Percentiles rank a stretch among this genome's conserved stretches.
These are phyloP conservation scores for Plasmodium coatneyi DNA, from an alignment of 169 alveolate genomes.

Conservation along the genomic window DNA sequence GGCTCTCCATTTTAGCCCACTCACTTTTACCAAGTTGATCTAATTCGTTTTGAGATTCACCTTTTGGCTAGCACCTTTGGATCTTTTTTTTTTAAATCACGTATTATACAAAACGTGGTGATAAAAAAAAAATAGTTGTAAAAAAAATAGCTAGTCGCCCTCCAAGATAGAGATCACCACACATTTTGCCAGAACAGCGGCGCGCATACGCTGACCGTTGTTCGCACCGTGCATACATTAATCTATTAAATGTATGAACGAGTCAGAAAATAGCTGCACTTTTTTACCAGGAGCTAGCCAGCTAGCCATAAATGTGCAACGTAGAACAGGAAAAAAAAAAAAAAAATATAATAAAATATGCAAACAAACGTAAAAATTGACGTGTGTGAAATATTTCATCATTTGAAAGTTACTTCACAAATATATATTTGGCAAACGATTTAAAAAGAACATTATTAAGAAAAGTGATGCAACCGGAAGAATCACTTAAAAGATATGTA, in stretches of 20 bases:
- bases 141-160: background rate
- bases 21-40: background rate
- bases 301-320: constrained; percentile 7
- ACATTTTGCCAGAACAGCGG: background rate
- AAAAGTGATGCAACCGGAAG: background rate
- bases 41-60: background rate
- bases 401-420: background rate
- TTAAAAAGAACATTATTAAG: constrained; percentile 4
- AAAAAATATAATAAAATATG: background rate
- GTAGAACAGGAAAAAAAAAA: background rate
- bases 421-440: background rate
- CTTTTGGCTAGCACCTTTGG: background rate
- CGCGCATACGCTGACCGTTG: constrained; percentile 6
- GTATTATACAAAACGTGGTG: background rate
- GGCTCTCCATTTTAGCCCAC: background rate
- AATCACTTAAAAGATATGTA: constrained; percentile 16
- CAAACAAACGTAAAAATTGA: background rate
- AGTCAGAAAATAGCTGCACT: constrained; percentile 13
- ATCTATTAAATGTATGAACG: constrained; percentile 5
- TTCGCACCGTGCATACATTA: background rate
- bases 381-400: background rate
- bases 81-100: background rate
- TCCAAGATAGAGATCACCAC: background rate
- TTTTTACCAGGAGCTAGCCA: background rate
- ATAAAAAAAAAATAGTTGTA: constrained; percentile 15